Conservation (phyloP, 1,139 yeast genomes). For the Sugiyamaella japonica region DNA sequence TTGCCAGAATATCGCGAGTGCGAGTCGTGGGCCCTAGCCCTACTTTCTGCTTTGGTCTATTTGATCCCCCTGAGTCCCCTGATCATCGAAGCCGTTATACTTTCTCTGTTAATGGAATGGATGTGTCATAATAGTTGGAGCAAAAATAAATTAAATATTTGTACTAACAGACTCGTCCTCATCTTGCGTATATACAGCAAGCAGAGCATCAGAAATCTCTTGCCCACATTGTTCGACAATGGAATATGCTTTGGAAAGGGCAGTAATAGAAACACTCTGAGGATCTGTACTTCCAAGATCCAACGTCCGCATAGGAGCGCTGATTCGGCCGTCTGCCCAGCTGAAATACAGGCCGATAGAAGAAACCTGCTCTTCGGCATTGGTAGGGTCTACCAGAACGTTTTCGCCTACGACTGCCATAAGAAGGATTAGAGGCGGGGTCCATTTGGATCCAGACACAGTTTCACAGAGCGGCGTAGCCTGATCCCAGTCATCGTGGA, state of each 20-base stretch:
- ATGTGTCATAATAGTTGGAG: background rate
- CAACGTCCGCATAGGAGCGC: slow-evolving; percentile 16
- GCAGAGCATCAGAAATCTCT: slow-evolving; percentile 28
- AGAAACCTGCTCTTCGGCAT: slow-evolving; percentile 81
- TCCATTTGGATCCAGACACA: slow-evolving; percentile 39
- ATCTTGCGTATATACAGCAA: slow-evolving; percentile 17
- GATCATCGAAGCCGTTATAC: too few species aligned
- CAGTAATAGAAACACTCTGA: slow-evolving; percentile 8
- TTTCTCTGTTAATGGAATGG: too few species aligned
- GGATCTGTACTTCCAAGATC: slow-evolving; percentile 17
- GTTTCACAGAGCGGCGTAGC: slow-evolving; percentile 48
- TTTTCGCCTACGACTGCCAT: slow-evolving; percentile 72
- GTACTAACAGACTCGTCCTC: slow-evolving; percentile 1
- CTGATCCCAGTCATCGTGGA: slow-evolving; percentile 81
- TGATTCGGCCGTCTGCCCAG: slow-evolving; percentile 49
- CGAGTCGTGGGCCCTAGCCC: background rate
- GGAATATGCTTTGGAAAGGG: slow-evolving; percentile 12
- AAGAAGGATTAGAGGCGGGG: slow-evolving; percentile 75
- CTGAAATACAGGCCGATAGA: slow-evolving; percentile 78
- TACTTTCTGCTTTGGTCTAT: too few species aligned
- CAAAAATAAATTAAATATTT: slow-evolving; percentile 6
- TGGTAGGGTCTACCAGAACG: slow-evolving; percentile 75
- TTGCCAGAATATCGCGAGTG: background rate
- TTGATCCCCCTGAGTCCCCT: too few species aligned
- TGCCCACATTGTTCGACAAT: slow-evolving; percentile 24